phyloP scores from a whole-genome alignment of 345 rosid species.

The Eucalyptus tenuipes region DNA sequence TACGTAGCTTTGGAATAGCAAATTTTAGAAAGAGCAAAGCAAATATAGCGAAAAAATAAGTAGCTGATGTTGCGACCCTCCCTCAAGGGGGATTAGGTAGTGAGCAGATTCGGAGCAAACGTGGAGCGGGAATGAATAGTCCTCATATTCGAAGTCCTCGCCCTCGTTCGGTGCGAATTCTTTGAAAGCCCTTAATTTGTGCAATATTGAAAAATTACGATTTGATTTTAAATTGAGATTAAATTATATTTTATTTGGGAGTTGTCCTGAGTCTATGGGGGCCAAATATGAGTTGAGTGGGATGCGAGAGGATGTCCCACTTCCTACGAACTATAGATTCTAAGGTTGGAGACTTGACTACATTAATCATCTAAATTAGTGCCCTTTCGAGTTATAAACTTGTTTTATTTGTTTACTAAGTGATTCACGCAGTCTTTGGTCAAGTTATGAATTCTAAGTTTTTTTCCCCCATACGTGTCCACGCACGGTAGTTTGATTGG shows the following conservation, averaged over 20 bases:
- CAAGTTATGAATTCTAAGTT: not conserved
- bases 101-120: not conserved
- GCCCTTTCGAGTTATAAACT: not conserved
- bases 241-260: not conserved
- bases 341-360: not conserved
- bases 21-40: not conserved
- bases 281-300: not conserved
- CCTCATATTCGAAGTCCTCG: not conserved
- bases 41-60: not conserved
- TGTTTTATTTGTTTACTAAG: not conserved
- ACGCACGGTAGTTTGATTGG: no score
- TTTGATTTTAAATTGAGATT: not conserved
- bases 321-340: not conserved
- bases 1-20: not conserved
- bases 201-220: not conserved
- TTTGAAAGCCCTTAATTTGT: not conserved
- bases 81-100: not conserved
- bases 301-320: not conserved
- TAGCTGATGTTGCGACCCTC: not conserved
- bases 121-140: not conserved
- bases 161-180: not conserved
- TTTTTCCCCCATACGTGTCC: no score
- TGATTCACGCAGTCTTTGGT: not conserved
- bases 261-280: fast-evolving
- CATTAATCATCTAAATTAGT: not conserved